Evolutionary conservation across 1,284 basidiomycete genomes (phyloP), one percentile per base, ranked within the genome.

Genomic region (Quambalaria eucalypti): DNA sequence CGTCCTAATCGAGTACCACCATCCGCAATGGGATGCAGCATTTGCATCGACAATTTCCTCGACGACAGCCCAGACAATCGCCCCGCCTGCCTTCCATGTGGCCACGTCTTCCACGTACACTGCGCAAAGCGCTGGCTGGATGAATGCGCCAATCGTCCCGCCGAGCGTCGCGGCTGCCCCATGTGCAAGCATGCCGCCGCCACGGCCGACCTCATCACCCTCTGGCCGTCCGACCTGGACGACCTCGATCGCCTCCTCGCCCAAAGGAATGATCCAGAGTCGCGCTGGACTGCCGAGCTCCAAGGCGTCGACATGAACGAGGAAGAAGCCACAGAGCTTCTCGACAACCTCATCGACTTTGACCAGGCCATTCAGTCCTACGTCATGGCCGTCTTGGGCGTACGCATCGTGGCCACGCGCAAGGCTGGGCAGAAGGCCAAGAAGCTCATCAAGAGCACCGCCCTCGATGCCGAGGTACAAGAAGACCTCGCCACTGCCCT

Each of bases 1-100:
- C n/a, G n/a, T n/a, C n/a, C n/a, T n/a, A n/a, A n/a, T n/a, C n/a
- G n/a, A n/a, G n/a, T n/a, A n/a, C n/a, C n/a, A n/a, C n/a, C n/a
- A n/a, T n/a, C n/a, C 31, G 31, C 9, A 8, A 52, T 52, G 51
- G 51, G 51, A 8, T 52, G 51, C 47, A 28, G 14, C 10, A 52
- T 52, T 39, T 52, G 51, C 39, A 21, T 52, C 28, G 51, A 52
- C 8, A 12, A 2, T 2, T 52, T 19, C 44, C 42, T 21, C 28
- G 51, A 52, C 2, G 51, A 52, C 46, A n/a, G 46, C n/a, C n/a
- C n/a, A n/a, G 36, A 52, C 16, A 47, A 8, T 16, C 30, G 51
- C n/a, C 51, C 51, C 12, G 51, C 46, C 19, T n/a, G 36, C 19
- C 51, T 52, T 14, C 42, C 51, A 26, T 52, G 51, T 30, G 51